These are phyloP conservation scores for Isabelozyma rhagii DNA, from an alignment of 805 yeast genomes.

Conservation along the genomic window DNA sequence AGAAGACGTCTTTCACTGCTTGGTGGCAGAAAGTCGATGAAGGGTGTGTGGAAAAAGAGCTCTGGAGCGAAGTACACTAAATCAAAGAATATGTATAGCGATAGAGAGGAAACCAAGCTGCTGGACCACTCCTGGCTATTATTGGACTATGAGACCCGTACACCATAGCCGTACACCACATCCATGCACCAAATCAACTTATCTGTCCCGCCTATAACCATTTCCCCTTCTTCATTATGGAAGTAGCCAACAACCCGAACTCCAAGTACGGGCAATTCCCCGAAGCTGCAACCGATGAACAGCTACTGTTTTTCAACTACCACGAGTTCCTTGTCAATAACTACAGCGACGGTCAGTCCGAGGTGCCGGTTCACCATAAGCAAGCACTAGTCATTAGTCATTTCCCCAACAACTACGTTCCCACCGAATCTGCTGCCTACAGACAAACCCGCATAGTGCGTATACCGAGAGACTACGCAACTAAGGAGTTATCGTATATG, in stretches of 20 bases:
- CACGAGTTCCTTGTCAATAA: conserved; percentile 53
- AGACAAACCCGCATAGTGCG: conserved; percentile 56
- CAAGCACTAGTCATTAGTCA: conserved; percentile 53
- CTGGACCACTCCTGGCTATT: too few relatives aligned
- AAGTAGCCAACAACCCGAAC: neutral
- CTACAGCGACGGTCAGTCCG: conserved; percentile 13
- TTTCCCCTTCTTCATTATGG: neutral
- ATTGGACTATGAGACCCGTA: neutral
- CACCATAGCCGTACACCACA: neutral
- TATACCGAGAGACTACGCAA: conserved; percentile 52
- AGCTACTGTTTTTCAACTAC: conserved; percentile 54
- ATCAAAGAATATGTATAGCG: too few relatives aligned
- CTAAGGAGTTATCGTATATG: conserved; percentile 24
- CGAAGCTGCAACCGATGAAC: neutral
- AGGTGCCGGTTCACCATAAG: conserved; percentile 14
- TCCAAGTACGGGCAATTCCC: neutral
- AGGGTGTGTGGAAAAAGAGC: too few relatives aligned
- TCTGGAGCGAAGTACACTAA: too few relatives aligned
- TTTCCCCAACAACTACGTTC: conserved; percentile 57
- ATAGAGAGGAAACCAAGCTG: too few relatives aligned
- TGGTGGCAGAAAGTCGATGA: too few relatives aligned
- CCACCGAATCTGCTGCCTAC: conserved; percentile 23
- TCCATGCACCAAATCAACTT: neutral
- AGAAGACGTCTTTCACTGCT: too few relatives aligned
- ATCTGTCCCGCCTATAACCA: neutral